Percentiles rank a stretch among this genome's conserved stretches.
phyloP scores from a whole-genome alignment of 75 land plant species.

The Picea sitchensis region DNA sequence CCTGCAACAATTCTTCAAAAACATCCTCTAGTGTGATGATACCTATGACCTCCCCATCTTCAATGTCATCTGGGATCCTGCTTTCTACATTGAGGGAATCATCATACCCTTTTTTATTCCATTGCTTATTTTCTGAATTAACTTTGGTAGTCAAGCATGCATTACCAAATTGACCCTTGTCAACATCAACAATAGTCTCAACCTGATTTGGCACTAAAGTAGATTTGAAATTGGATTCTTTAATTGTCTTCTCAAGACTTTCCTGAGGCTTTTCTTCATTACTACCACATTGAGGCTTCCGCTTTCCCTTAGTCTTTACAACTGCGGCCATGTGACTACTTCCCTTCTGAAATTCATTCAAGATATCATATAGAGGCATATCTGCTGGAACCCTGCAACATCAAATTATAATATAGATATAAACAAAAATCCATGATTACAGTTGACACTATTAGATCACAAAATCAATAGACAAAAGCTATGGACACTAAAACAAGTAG shows the following conservation, averaged over 20 bases:
- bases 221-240: slow-evolving; percentile 19
- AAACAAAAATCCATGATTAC: neutral
- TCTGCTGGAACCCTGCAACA: slow-evolving; percentile 83
- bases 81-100: slow-evolving; percentile 8
- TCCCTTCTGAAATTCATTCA: slow-evolving; percentile 98
- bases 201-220: slow-evolving; percentile 36
- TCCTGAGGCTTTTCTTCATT: slow-evolving; percentile 28
- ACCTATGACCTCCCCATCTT: slow-evolving; percentile 93
- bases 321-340: slow-evolving; percentile 99
- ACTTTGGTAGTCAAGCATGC: slow-evolving; percentile 6
- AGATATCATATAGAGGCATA: slow-evolving; percentile 94
- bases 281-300: slow-evolving; percentile 11
- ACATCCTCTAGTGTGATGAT: slow-evolving; percentile 96
- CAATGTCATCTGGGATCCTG: slow-evolving; percentile 48
- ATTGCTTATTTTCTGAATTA: slow-evolving; percentile 5
- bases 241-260: neutral
- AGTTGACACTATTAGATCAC: neutral
- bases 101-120: slow-evolving; percentile 14
- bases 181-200: slow-evolving; percentile 31
- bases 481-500: neutral
- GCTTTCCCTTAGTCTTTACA: slow-evolving; percentile 50
- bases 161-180: slow-evolving; percentile 20
- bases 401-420: neutral
- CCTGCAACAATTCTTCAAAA: slow-evolving; percentile 93
- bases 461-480: neutral